Conservation (phyloP, 1,284 basidiomycete species). For the Bondarzewia mesenterica region DNA sequence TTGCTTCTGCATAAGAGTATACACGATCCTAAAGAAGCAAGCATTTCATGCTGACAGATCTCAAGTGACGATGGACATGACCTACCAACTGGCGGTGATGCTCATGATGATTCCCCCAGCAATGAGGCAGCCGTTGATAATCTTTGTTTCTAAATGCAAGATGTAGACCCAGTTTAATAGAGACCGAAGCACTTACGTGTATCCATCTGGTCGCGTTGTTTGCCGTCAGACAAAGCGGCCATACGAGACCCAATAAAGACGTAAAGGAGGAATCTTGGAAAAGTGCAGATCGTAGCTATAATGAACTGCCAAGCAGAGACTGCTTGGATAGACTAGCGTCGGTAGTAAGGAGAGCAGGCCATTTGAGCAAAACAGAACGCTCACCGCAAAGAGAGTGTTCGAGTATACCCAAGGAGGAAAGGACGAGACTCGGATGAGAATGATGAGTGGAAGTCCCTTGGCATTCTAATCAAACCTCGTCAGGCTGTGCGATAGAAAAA, state of each 20-base stretch:
- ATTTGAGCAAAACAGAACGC: slow-evolving; percentile 19
- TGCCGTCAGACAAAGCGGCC: slow-evolving; percentile 67
- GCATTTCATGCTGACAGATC: not conserved
- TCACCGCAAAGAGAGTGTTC: slow-evolving; percentile 69
- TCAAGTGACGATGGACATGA: slow-evolving; percentile 10
- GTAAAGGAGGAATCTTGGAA: slow-evolving; percentile 64
- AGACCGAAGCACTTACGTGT: slow-evolving; percentile 35
- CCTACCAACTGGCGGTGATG: slow-evolving; percentile 57
- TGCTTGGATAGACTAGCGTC: slow-evolving; percentile 55
- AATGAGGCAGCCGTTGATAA: slow-evolving; percentile 55
- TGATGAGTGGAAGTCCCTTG: slow-evolving; percentile 69
- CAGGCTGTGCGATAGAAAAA: not conserved
- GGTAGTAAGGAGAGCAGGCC: not conserved
- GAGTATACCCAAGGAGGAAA: slow-evolving; percentile 81
- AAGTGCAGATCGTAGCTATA: slow-evolving; percentile 59
- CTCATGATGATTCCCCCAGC: slow-evolving; percentile 49
- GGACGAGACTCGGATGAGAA: slow-evolving; percentile 74
- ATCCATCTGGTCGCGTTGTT: slow-evolving; percentile 70
- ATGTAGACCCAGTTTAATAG: not conserved
- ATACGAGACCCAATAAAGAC: slow-evolving; percentile 75
- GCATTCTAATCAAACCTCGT: slow-evolving; percentile 34
- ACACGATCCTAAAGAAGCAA: slow-evolving; percentile 42
- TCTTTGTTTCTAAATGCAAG: slow-evolving; percentile 42
- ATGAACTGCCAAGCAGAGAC: slow-evolving; percentile 72
- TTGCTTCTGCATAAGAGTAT: slow-evolving; percentile 48